These are phyloP conservation scores for Didymella lethalis DNA, from an alignment of 2,329 filamentous ascomycete genomes.

Conservation along the genomic window DNA sequence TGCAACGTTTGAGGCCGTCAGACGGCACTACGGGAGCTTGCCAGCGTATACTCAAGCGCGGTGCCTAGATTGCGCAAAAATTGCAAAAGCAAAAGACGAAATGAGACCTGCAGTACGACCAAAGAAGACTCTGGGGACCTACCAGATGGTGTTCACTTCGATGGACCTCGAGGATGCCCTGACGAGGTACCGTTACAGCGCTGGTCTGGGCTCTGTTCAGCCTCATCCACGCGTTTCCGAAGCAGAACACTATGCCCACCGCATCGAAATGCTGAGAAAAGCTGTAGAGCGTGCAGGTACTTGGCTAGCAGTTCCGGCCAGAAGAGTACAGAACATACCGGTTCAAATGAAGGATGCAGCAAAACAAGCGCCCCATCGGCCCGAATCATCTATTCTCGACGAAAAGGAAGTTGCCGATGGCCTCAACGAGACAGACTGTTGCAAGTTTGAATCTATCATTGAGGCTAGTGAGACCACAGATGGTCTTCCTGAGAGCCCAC, in stretches of 20 bases:
- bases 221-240: conserved; percentile 8
- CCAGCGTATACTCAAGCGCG: neutral
- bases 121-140: conserved; percentile 3
- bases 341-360: neutral
- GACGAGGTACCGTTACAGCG: neutral
- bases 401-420: neutral
- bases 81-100: conserved; percentile 7
- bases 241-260: conserved; percentile 4
- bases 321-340: conserved; percentile 1
- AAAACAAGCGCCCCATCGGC: too few species aligned
- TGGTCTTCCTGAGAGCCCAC: neutral
- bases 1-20: neutral
- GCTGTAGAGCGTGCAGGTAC: neutral
- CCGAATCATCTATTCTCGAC: neutral
- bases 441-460: neutral
- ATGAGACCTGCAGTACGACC: neutral
- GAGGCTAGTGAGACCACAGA: neutral
- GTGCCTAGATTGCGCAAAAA: conserved; percentile 7
- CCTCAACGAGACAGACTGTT: neutral
- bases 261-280: neutral
- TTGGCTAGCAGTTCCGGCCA: neutral
- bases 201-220: neutral
- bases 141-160: neutral
- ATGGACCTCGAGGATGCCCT: conserved; percentile 1
- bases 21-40: neutral